Percentiles rank a stretch among this genome's conserved stretches.
phyloP scores from a whole-genome alignment of 495 filamentous ascomycete species.

The Penicilliopsis zonata region DNA sequence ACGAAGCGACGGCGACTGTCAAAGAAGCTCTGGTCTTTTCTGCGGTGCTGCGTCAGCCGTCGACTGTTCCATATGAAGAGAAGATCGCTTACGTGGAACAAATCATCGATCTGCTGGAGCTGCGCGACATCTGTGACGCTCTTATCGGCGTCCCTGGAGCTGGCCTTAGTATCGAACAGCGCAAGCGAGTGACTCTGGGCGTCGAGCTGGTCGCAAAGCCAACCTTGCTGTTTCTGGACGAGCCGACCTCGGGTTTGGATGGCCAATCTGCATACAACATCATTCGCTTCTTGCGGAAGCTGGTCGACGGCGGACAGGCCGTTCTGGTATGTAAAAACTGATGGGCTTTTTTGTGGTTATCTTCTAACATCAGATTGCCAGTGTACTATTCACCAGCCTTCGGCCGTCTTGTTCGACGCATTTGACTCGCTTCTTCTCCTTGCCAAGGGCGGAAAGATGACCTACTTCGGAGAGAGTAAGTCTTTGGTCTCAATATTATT shows the following conservation, averaged over 20 bases:
- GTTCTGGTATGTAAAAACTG: conserved; percentile 39
- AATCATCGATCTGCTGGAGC: conserved; percentile 36
- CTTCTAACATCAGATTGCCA: conserved; percentile 6
- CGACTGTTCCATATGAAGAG: conserved; percentile 22
- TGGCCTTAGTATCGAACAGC: conserved; percentile 74
- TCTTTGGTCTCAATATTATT: conserved; percentile 4
- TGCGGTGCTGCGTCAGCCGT: conserved; percentile 33
- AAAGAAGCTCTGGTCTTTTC: conserved; percentile 37
- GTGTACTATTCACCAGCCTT: conserved; percentile 93
- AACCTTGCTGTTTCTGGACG: conserved; percentile 53
- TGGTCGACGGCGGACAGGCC: conserved; percentile 72
- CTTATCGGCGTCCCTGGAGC: conserved; percentile 65
- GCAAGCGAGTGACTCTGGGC: conserved; percentile 81
- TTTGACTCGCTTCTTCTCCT: conserved; percentile 41
- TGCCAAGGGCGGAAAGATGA: conserved; percentile 38
- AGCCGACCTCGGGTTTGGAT: too few relatives aligned
- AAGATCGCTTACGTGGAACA: conserved; percentile 39
- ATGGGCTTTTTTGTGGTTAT: not conserved
- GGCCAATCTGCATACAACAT: conserved; percentile 51
- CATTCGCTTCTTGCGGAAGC: conserved; percentile 70
- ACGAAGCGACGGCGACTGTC: conserved; percentile 43
- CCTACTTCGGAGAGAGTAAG: conserved; percentile 47
- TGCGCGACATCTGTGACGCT: conserved; percentile 31
- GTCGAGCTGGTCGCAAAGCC: conserved; percentile 61
- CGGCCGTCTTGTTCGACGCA: conserved; percentile 44